These are phyloP conservation scores for Closterium sp. DNA, from an alignment of 139 green algal species.

Conservation along the genomic window DNA sequence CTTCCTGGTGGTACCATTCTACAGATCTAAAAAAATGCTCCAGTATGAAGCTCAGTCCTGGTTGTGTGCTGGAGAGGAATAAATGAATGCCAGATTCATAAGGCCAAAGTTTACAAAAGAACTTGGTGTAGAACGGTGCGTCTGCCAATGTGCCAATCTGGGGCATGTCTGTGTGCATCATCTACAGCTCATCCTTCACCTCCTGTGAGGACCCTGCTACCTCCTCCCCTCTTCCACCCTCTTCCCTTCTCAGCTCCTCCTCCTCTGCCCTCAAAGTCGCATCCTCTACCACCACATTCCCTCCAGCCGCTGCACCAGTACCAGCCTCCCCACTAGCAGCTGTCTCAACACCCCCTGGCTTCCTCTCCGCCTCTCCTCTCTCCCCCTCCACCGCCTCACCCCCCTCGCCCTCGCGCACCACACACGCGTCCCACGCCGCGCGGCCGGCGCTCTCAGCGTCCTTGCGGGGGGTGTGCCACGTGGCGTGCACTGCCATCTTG, in stretches of 20 bases:
- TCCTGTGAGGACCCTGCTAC: not conserved
- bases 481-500: not conserved
- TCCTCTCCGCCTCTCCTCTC: not conserved
- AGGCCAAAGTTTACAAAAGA: too few species aligned
- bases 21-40: too few species aligned
- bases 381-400: not conserved
- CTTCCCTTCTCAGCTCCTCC: not conserved
- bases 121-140: too few species aligned
- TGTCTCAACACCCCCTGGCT: not conserved
- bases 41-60: too few species aligned
- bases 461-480: not conserved
- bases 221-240: not conserved
- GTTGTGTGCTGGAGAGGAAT: too few species aligned
- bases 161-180: not conserved
- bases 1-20: too few species aligned
- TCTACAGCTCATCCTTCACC: not conserved
- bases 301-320: too few species aligned
- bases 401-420: not conserved
- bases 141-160: too few species aligned
- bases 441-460: not conserved
- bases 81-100: too few species aligned
- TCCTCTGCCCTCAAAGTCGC: not conserved
- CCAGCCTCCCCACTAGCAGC: too few species aligned
- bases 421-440: not conserved
- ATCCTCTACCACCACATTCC: too few species aligned